phyloP scores from a whole-genome alignment of 805 yeast species.

The Saturnispora hagleri region DNA sequence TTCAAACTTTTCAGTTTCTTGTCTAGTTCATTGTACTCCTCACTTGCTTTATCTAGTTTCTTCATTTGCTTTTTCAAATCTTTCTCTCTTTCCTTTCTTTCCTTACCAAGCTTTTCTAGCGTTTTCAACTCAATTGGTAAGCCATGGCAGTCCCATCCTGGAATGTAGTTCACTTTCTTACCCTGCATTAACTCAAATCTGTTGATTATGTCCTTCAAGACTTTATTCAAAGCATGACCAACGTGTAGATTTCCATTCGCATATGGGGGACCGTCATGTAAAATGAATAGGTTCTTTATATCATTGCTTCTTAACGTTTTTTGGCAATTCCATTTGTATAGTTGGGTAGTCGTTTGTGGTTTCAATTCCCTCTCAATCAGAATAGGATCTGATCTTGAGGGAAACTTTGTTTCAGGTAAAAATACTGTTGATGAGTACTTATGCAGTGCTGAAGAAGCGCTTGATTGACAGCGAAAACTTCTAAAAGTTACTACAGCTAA shows the following conservation, averaged over 20 bases:
- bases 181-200: constrained; percentile 57
- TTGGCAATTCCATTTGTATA: constrained; percentile 57
- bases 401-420: constrained; percentile 62
- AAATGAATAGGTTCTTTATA: constrained; percentile 41
- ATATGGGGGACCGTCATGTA: constrained; percentile 98
- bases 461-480: background rate
- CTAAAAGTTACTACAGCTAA: background rate
- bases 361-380: constrained; percentile 35
- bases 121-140: constrained; percentile 92
- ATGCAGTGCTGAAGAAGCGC: constrained; percentile 10
- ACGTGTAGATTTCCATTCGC: constrained; percentile 92
- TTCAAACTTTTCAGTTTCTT: constrained; percentile 12
- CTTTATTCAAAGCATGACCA: constrained; percentile 88
- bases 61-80: constrained; percentile 21
- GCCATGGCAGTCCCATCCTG: constrained; percentile 99
- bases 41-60: constrained; percentile 9
- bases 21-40: constrained; percentile 9
- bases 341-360: constrained; percentile 44
- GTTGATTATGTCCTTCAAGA: constrained; percentile 76
- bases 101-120: constrained; percentile 34
- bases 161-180: constrained; percentile 57
- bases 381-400: constrained; percentile 46
- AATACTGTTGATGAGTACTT: constrained; percentile 21
- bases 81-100: constrained; percentile 23
- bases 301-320: constrained; percentile 17